Evolutionary conservation across 163 green algal species (phyloP), one percentile per base, ranked within the genome.

Genomic region (Scenedesmus sp.): DNA sequence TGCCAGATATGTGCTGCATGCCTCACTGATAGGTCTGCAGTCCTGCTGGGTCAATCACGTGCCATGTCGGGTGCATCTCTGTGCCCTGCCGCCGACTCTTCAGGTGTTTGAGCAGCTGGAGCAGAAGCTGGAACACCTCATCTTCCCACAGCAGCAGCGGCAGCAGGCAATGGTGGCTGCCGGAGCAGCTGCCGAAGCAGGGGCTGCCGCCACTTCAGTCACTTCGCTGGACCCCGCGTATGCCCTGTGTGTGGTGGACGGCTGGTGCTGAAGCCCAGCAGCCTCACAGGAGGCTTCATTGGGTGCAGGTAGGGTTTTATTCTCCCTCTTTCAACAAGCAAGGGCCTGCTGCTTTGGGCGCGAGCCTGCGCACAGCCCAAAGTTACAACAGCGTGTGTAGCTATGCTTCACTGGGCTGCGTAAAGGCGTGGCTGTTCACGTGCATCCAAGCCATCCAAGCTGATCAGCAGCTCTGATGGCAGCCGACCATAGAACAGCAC

Each of bases 181-280:
- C 72, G 35, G 33, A 83, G 26, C 72, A 83, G 89, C 70, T 37
- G 61, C 49, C 7, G 72, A 76, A 93, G 85, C 81, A 91, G 78
- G 16, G 44, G 35, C 35, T 70, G 56, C 88, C 18, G 51, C 18
- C 37, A 42, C 42, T 87, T 37, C 80, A 46, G 33, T 44, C 86
- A 84, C 43, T 35, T 30, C 44, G 33, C 56, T 68, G 43, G 90
- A 96, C 85, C 90, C 1, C 92, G 96, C 0, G 22, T 40, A 26
- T 98, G 96, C 89, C 96, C 96, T 18, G 81, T 82, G 16, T 98
- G 96, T 86, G 91, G 87, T 0, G 95, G 95, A 4, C 90, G 91
- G 30, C 90, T 98, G 80, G 93, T 93, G 5, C 81, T 98, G 35
- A 96, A 97, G 86, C 93, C 95, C 16, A 87, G 78, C 56, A 87